Evolutionary conservation across 1,284 basidiomycete genomes (phyloP), one percentile per base, ranked within the genome.

Genomic region (Irpex sp.): DNA sequence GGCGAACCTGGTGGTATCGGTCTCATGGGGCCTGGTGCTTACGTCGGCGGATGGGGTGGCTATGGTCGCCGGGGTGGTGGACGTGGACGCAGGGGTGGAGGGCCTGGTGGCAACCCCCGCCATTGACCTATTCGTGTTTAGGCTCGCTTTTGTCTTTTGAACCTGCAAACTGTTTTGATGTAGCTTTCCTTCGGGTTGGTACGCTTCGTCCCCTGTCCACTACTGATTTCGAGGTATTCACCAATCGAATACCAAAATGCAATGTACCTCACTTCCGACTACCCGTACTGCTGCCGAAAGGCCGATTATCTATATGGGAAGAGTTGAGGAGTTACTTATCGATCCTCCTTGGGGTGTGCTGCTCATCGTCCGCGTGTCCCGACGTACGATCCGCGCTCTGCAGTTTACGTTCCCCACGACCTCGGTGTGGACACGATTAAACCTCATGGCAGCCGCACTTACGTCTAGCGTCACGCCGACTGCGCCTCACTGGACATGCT

Each of bases 1-100:
- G 90, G 90, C 4, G 91, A 92, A 72, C 87, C 90, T 5, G 90
- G 90, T 15, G 88, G 87, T 62, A 83, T 89, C 31, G 88, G 89
- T 8, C 72, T 90, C 58, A 81, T 90, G 79, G 89, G 90, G 0
- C 88, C 88, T 21, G 81, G 81, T 58, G 81, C 79, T 19, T 84
- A 84, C 67, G 81, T 83, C 11, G 77, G 79, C 59, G 83, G 83
- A 1, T 83, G 80, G 78, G 83, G 82, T 53, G 81, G 83, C 2
- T 79, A 80, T 68, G 78, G 82, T 43, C 67, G 81, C 59, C 67
- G 84, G 56, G 74, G 86, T 62, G 74, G 81, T 56, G 72, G 78
- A 61, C 67, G 85, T 68, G 71, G 80, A 61, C 68, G 82, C 69
- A 68, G 74, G 61, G 64, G 68, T 6, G 60, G 54, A 11, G 64